These are phyloP conservation scores for Phyllosticta capitalensis DNA, from an alignment of 2,329 filamentous ascomycete genomes.

Conservation along the genomic window DNA sequence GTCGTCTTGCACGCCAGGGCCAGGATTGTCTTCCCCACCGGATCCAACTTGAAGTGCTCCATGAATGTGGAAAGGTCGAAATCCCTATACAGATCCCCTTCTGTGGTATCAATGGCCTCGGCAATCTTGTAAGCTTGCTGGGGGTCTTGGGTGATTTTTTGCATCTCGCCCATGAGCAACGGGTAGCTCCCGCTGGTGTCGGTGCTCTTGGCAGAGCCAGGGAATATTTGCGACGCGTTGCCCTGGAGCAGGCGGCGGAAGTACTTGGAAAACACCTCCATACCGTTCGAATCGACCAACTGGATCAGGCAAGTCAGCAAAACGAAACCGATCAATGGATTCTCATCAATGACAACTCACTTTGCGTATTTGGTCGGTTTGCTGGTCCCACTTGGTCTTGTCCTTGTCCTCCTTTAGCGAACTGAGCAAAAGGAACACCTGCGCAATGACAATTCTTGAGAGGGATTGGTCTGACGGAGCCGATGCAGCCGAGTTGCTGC, in stretches of 20 bases:
- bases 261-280: slow-evolving; percentile 97
- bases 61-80: slow-evolving; percentile 95
- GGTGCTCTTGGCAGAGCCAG: slow-evolving; percentile 61
- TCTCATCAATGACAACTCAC: slow-evolving; percentile 41
- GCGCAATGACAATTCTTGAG: slow-evolving; percentile 88
- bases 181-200: slow-evolving; percentile 75
- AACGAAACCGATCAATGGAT: neutral
- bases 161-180: slow-evolving; percentile 72
- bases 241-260: slow-evolving; percentile 85
- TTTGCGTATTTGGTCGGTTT: slow-evolving; percentile 86
- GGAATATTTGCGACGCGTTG: slow-evolving; percentile 88
- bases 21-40: slow-evolving; percentile 76
- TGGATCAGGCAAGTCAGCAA: slow-evolving; percentile 29
- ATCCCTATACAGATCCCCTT: slow-evolving; percentile 88
- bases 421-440: slow-evolving; percentile 88
- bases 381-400: slow-evolving; percentile 85
- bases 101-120: slow-evolving; percentile 81
- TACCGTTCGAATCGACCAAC: slow-evolving; percentile 95
- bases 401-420: slow-evolving; percentile 94
- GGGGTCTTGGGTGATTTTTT: slow-evolving; percentile 70
- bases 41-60: slow-evolving; percentile 90
- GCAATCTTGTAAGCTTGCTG: slow-evolving; percentile 85
- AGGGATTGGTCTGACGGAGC: slow-evolving; percentile 43
- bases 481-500: slow-evolving; percentile 36
- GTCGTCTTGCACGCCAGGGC: slow-evolving; percentile 80